Percentiles rank a stretch among this genome's conserved stretches.
Conservation (phyloP, 805 yeast genomes). For the Pichia membranifaciens region DNA sequence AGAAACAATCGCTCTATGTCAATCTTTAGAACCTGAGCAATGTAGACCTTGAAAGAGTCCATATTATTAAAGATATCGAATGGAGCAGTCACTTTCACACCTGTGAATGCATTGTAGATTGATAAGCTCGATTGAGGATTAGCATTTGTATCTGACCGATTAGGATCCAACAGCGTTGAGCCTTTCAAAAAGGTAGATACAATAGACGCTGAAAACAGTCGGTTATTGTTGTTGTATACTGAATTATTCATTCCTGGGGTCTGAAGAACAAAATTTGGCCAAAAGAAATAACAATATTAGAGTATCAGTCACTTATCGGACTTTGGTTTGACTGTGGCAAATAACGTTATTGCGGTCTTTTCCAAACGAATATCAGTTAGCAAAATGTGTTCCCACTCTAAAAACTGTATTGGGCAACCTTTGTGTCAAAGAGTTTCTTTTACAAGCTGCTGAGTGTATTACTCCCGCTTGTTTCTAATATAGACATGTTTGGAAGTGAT, state of each 20-base stretch:
- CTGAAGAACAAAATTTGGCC: neutral
- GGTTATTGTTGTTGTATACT: slow-evolving; percentile 1
- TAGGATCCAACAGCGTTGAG: slow-evolving; percentile 2
- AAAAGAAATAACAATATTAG: too few relatives aligned
- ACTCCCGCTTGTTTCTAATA: too few relatives aligned
- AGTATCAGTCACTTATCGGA: neutral
- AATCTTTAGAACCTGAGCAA: slow-evolving; percentile 37
- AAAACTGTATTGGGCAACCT: too few relatives aligned
- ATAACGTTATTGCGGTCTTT: too few relatives aligned
- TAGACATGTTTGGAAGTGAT: too few relatives aligned
- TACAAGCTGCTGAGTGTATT: too few relatives aligned
- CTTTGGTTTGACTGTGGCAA: too few relatives aligned
- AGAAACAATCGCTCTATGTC: slow-evolving; percentile 41
- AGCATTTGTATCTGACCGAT: slow-evolving; percentile 12
- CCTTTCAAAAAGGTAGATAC: slow-evolving; percentile 16
- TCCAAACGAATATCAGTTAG: too few relatives aligned
- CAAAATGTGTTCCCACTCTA: too few relatives aligned
- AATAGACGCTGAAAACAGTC: slow-evolving; percentile 22
- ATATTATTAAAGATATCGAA: slow-evolving; percentile 35
- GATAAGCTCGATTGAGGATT: slow-evolving; percentile 25
- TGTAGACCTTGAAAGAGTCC: slow-evolving; percentile 38
- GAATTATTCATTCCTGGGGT: slow-evolving; percentile 5
- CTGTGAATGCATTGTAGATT: slow-evolving; percentile 41
- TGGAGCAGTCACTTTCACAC: slow-evolving; percentile 32
- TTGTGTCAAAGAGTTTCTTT: too few relatives aligned